phyloP scores from a whole-genome alignment of 148 eudicot species.

The Limonium bicolor region DNA sequence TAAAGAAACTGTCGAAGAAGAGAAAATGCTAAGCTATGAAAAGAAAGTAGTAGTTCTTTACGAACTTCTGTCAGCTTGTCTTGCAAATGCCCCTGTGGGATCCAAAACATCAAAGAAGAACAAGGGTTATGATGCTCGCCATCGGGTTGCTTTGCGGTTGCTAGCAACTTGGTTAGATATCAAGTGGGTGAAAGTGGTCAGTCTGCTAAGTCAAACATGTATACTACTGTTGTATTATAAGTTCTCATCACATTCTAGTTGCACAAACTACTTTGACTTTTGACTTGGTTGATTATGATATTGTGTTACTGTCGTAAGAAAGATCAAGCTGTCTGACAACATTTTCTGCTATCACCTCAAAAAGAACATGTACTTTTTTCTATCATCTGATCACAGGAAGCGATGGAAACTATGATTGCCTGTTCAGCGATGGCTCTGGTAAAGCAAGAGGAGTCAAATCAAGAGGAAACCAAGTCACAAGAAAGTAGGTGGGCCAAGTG shows the following conservation, averaged over 20 bases:
- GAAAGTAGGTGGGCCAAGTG: constrained; percentile 63
- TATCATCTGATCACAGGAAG: constrained; percentile 42
- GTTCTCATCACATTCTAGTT: background rate
- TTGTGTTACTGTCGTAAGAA: background rate
- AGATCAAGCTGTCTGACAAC: background rate
- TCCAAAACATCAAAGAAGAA: constrained; percentile 29
- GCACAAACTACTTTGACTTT: background rate
- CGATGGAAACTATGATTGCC: constrained; percentile 82
- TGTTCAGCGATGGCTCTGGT: constrained; percentile 88
- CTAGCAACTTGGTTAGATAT: constrained; percentile 86
- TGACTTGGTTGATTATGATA: no score
- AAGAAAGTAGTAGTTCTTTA: constrained; percentile 67
- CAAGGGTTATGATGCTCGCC: constrained; percentile 88
- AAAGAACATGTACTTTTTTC: background rate
- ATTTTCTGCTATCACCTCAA: background rate
- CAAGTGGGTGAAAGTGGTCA: constrained; percentile 76
- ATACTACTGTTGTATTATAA: no score
- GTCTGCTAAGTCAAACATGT: constrained; percentile 5
- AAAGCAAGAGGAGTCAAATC: constrained; percentile 50
- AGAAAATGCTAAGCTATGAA: constrained; percentile 44
- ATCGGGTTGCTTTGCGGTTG: constrained; percentile 78
- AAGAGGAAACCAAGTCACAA: constrained; percentile 32
- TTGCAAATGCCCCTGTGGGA: constrained; percentile 46
- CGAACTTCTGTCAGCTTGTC: constrained; percentile 90
- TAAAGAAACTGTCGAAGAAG: constrained; percentile 53